Evolutionary conservation across 129 eudicot genomes (phyloP), one percentile per base, ranked within the genome.

Genomic region (Saposhnikovia divaricata): DNA sequence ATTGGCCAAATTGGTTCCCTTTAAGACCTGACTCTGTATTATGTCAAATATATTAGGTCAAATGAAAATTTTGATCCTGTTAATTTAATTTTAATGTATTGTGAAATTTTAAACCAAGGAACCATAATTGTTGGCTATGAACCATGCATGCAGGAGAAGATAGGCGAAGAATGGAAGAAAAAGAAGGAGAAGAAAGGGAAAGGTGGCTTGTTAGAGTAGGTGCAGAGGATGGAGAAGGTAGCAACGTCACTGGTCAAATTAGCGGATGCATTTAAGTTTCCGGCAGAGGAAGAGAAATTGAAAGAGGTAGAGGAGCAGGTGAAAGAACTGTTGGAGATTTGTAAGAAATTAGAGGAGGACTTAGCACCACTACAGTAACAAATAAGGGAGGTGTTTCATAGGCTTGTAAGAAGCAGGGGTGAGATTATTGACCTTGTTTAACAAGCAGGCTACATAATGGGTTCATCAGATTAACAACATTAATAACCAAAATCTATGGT

Each of bases 131-230:
- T 61, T 61, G 69, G 69, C 69, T 0, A 25, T 25, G 69, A 25
- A 61, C 69, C 15, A 37, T 61, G 34, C 9, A 9, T 61, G 12
- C 69, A 95, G 6, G 98, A 95, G 80, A 95, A 88, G 79, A 92
- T 95, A 6, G 93, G 88, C 9, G 98, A 95, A 79, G 87, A 90
- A 14, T 90, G 96, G 98, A 95, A 91, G 87, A 91, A n/a, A n/a
- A n/a, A 86, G 83, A 95, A 92, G 80, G 98, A 95, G 90, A 95
- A 92, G 90, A 95, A 88, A 71, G 96, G 94, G 50, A 75, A 84
- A 10, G 84, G 83, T 40, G 99, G 99, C 15, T 80, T 95, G 73
- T 63, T 95, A 88, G 90, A 86, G 21, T 97, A 95, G 85, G 65
- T 86, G 40, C 91, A 85, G 59, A 88, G 63, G 75, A 78, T 92